Base-by-base conservation (phyloP, 2,329 filamentous ascomycete species). In the Lecanicillium sp. region DNA sequence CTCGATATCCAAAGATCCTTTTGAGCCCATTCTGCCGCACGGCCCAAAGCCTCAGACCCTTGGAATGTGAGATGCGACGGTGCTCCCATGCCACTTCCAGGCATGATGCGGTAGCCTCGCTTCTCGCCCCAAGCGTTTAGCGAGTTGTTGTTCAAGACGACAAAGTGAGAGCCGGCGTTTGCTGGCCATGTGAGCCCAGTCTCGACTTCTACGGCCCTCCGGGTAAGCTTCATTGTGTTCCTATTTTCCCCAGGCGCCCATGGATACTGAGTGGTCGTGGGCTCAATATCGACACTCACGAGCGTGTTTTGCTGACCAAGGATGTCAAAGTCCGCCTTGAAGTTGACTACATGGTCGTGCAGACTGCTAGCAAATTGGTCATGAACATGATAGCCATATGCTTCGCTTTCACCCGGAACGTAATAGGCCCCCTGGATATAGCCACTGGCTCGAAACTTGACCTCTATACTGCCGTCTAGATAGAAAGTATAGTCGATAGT, bases 341-440 rank as follows among this genome's bases (percentile, higher is more conserved):
- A 75, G 46, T 69, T 74, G 28, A 75, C 48, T 1, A 76, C 69
- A 46, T 77, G 72, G 50, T 74, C 69, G 50, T 77, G 72, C 61
- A 74, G 72, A 19, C 60, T 64, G 5, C 69, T 69, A 1, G 60
- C 62, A 2, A 72, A 54, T 18, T 56, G 52, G 39, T 73, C 66
- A 43, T 71, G 65, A 34, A 75, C 70, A 22, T 63, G 55, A 48
- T 60, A 74, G 5, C 71, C 71, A 40, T 72, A 74, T 37, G 67
- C 64, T 2, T 60, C 49, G 36, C 70, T 69, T 1, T 61, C 51
- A 35, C 69, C 68, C 29, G 65, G 51, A 3, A 59, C 59, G 36
- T 61, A 70, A 50, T 63, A 71, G 1, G 69, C 65, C 1, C 60
- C 60, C 48, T 72, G 67, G 41, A 78, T 74, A 47, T 72, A 77